A percentile compares a stretch with the other conserved stretches of the same genome.
phyloP scores from a whole-genome alignment of 1,139 yeast species.

The Saccharomycopsis hybrid region DNA sequence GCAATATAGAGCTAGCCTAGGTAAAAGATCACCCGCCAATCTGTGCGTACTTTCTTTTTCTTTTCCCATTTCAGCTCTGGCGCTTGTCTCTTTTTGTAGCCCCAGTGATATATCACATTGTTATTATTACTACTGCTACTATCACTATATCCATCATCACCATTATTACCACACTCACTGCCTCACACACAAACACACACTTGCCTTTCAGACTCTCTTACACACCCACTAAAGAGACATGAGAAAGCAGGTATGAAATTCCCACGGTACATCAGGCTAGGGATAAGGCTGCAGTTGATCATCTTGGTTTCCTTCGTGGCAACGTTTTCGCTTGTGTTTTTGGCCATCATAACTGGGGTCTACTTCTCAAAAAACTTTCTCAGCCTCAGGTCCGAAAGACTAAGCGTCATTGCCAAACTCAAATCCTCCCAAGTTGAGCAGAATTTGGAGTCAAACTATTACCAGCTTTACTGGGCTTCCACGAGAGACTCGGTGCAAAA shows the following conservation, averaged over 20 bases:
- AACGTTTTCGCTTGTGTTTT: conserved; percentile 62
- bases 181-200: too few species aligned
- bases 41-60: too few species aligned
- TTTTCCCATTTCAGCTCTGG: too few species aligned
- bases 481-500: conserved; percentile 52
- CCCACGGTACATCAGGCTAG: conserved; percentile 15
- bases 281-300: conserved; percentile 59
- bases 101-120: too few species aligned
- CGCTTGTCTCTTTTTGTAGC: too few species aligned
- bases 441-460: conserved; percentile 53
- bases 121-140: too few species aligned
- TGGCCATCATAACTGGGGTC: conserved; percentile 76
- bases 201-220: too few species aligned
- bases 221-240: neutral
- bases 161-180: too few species aligned
- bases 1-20: too few species aligned
- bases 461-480: conserved; percentile 67
- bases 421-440: conserved; percentile 77
- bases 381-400: conserved; percentile 58
- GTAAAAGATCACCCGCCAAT: too few species aligned
- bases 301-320: conserved; percentile 72
- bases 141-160: too few species aligned
- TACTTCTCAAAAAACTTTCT: conserved; percentile 65
- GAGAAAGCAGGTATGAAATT: conserved; percentile 9
- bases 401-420: conserved; percentile 71